Conservation (phyloP, 352 stramenopile genomes). For the Pythium grandisporangium region DNA sequence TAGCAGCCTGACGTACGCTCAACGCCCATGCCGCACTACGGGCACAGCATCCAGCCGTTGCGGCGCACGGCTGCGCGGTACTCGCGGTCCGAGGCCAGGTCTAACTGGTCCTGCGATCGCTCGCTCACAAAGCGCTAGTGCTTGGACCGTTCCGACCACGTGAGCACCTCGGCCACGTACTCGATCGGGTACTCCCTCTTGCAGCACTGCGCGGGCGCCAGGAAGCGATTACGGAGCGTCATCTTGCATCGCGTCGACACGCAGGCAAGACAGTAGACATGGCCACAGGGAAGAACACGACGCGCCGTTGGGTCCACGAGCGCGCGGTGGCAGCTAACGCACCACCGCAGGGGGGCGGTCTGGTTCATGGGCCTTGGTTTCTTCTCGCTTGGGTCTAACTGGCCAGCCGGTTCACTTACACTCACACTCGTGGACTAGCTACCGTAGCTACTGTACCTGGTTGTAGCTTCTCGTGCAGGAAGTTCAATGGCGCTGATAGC, state of each 20-base stretch:
- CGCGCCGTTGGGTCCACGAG: too few species aligned
- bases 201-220: conserved; percentile 64
- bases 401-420: too few species aligned
- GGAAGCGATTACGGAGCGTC: conserved; percentile 34
- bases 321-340: too few species aligned
- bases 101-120: conserved; percentile 26
- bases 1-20: conserved; percentile 42
- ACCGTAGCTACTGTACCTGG: too few species aligned
- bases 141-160: conserved; percentile 9
- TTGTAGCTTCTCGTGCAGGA: too few species aligned
- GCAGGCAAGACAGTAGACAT: conserved; percentile 55
- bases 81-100: conserved; percentile 49
- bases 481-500: too few species aligned
- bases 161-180: conserved; percentile 43
- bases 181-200: conserved; percentile 59
- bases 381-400: too few species aligned
- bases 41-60: conserved; percentile 40
- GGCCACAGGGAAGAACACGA: conserved; percentile 37
- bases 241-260: conserved; percentile 42
- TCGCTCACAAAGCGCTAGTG: conserved; percentile 56
- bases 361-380: too few species aligned
- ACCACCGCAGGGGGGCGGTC: too few species aligned
- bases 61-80: conserved; percentile 33
- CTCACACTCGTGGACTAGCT: too few species aligned
- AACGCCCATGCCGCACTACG: conserved; percentile 57